Evolutionary conservation across 1,139 yeast genomes (phyloP), one percentile per base, ranked within the genome.

Genomic region (Yamadazyma pseudoaaseri): DNA sequence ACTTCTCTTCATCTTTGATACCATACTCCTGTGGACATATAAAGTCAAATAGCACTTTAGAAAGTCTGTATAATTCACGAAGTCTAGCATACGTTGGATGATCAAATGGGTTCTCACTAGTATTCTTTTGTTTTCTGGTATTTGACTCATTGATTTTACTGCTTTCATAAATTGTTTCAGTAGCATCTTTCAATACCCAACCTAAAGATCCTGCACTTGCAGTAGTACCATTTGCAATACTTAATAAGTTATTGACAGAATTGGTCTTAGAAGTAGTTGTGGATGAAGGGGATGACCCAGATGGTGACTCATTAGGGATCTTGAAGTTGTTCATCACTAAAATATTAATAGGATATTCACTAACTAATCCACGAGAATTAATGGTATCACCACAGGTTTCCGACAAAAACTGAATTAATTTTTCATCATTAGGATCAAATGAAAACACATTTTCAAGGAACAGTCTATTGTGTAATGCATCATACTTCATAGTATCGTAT

Each of bases 11-110:
- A 52, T 89, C 96, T 45, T 90, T 90, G 47, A 94, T 94, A 44
- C 99, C 99, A 54, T 94, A 94, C 55, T 94, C 98, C 60, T 94
- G 97, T 9, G 99, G 99, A 60, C 98, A 92, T 34, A 94, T 89
- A 52, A 92, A 92, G 61, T 94, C 99, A 62, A 94, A 94, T 44
- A 94, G 65, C 4, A 94, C 96, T 58, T 94, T 94, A 0, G 97
- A 86, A 36, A 94, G 70, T 43, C 92, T 71, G 58, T 90, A 94
- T 37, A 94, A 70, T 54, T 94, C 98, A 47, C 97, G 74, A 39
- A 94, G 70, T 43, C 87, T 75, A 16, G 85, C 83, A 56, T 75
- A 89, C 34, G 84, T 81, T 3, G 89, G 81, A 44, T 81, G 84
- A 53, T 86, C 96, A 58, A 90, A 90, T 28, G 90, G 86, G 43